Conservation (phyloP, 495 filamentous ascomycete genomes). For the Sporormia fimetaria region DNA sequence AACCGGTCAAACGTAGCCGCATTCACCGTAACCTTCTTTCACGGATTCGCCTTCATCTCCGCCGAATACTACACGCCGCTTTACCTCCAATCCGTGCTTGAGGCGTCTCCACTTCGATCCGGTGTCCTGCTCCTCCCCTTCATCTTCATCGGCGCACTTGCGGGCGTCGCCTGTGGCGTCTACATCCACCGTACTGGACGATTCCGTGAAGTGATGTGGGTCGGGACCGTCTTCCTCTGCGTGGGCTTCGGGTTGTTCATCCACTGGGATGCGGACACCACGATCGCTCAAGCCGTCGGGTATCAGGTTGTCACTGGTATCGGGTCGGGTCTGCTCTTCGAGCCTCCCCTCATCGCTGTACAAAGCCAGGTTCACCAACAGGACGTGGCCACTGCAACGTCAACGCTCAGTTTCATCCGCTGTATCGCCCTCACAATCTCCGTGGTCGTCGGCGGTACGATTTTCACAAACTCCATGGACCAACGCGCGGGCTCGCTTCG, state of each 20-base stretch:
- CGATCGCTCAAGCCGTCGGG: slow-evolving; percentile 36
- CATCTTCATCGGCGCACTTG: slow-evolving; percentile 40
- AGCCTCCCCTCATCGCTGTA: slow-evolving; percentile 30
- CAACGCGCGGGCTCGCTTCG: slow-evolving; percentile 31
- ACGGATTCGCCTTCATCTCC: slow-evolving; percentile 44
- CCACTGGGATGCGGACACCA: slow-evolving; percentile 32
- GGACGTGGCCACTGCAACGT: slow-evolving; percentile 31
- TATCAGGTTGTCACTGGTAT: slow-evolving; percentile 29
- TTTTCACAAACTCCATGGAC: slow-evolving; percentile 47
- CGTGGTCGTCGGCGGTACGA: slow-evolving; percentile 32
- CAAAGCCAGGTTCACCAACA: slow-evolving; percentile 28
- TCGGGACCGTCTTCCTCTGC: slow-evolving; percentile 37
- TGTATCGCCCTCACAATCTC: slow-evolving; percentile 27
- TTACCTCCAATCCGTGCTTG: slow-evolving; percentile 45
- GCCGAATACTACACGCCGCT: slow-evolving; percentile 49
- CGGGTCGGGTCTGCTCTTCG: slow-evolving; percentile 29
- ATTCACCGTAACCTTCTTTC: slow-evolving; percentile 33
- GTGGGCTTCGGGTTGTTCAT: slow-evolving; percentile 47
- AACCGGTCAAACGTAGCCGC: slow-evolving; percentile 30
- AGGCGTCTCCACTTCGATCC: slow-evolving; percentile 41
- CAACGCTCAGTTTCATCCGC: slow-evolving; percentile 28
- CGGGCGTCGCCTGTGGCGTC: slow-evolving; percentile 40
- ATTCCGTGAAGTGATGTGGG: slow-evolving; percentile 46
- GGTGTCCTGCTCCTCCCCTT: slow-evolving; percentile 45
- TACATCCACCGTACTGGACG: slow-evolving; percentile 50